Evolutionary conservation across 2,329 filamentous ascomycete genomes (phyloP).

Genomic region (Arachnomyces sp.): DNA sequence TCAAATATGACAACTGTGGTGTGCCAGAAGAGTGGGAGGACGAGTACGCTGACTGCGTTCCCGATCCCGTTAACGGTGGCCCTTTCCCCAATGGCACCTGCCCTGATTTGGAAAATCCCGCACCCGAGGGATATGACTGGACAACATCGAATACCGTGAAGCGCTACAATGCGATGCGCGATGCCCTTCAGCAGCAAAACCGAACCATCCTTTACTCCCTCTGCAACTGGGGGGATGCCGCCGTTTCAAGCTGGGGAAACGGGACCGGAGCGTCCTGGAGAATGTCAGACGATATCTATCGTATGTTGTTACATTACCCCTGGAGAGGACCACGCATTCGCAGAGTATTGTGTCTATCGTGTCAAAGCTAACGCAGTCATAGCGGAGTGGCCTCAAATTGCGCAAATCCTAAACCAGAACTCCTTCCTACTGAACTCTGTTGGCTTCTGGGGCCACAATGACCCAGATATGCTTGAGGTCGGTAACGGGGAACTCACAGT

Average conservation of each 20-base stretch:
- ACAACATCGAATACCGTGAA: slow-evolving; percentile 37
- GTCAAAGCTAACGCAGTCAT: slow-evolving; percentile 2
- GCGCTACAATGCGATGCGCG: slow-evolving; percentile 45
- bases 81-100: slow-evolving; percentile 36
- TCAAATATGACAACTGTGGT: slow-evolving; percentile 53
- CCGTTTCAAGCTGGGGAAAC: slow-evolving; percentile 45
- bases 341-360: too few relatives aligned
- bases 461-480: slow-evolving; percentile 45
- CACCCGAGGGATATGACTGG: slow-evolving; percentile 45
- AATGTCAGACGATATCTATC: slow-evolving; percentile 27
- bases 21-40: slow-evolving; percentile 33
- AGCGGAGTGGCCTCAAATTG: slow-evolving; percentile 23
- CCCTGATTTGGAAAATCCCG: slow-evolving; percentile 24
- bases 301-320: too few relatives aligned
- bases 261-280: slow-evolving; percentile 41
- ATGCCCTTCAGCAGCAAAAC: slow-evolving; percentile 39
- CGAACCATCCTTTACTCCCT: slow-evolving; percentile 44
- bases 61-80: slow-evolving; percentile 27
- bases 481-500: slow-evolving; percentile 42
- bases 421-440: slow-evolving; percentile 37
- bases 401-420: slow-evolving; percentile 43
- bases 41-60: slow-evolving; percentile 32
- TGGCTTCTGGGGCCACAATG: slow-evolving; percentile 44
- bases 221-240: slow-evolving; percentile 47
- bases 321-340: too few relatives aligned